Percentiles rank a stretch among this genome's conserved stretches.
These are phyloP conservation scores for Aspergillus amoenus DNA, from an alignment of 2,329 filamentous ascomycete species.

Conservation along the genomic window DNA sequence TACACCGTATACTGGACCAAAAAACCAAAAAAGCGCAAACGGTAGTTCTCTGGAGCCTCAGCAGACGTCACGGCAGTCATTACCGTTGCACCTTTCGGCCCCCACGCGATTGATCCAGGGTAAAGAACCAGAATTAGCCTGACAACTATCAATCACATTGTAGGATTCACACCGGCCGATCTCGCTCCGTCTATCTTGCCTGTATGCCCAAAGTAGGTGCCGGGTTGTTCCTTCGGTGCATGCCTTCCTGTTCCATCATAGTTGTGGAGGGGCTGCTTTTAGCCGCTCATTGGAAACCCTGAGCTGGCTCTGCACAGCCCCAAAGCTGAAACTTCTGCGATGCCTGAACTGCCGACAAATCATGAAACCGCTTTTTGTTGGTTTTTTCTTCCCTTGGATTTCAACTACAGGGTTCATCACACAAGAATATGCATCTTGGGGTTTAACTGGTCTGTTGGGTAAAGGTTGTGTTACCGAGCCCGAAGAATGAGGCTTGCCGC, in stretches of 20 bases:
- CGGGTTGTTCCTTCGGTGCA: too few species aligned
- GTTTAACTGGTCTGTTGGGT: not conserved
- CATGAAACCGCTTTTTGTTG: slow-evolving; percentile 6
- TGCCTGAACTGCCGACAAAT: slow-evolving; percentile 3
- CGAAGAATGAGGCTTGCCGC: too few species aligned
- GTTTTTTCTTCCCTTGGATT: not conserved
- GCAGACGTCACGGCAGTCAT: not conserved
- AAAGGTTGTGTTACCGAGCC: not conserved
- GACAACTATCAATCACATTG: not conserved
- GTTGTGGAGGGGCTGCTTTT: too few species aligned
- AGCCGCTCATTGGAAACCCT: not conserved
- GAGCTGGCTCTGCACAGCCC: slow-evolving; percentile 27
- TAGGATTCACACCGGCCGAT: not conserved
- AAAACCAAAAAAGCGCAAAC: too few species aligned
- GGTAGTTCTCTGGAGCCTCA: too few species aligned
- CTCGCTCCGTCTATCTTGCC: not conserved
- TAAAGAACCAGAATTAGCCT: not conserved
- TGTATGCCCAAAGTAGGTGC: too few species aligned
- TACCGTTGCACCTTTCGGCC: not conserved
- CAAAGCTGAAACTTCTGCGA: slow-evolving; percentile 20
- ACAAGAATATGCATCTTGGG: not conserved
- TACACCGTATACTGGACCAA: too few species aligned
- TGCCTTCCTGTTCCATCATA: too few species aligned
- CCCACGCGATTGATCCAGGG: not conserved
- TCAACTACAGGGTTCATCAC: slow-evolving; percentile 1